Evolutionary conservation across 164 flowering plant genomes (phyloP).

Genomic region (Santalum album): DNA sequence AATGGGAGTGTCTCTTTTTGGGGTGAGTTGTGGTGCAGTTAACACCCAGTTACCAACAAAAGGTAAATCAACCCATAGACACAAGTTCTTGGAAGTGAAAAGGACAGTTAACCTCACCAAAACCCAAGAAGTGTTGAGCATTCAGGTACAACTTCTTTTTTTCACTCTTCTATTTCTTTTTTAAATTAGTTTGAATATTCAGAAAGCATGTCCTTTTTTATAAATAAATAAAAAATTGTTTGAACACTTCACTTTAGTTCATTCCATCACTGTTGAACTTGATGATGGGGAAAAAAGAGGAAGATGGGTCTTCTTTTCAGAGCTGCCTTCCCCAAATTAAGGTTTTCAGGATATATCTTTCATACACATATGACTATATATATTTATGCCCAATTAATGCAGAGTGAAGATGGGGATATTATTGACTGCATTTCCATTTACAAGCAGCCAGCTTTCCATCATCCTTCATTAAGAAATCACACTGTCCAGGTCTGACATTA

Average conservation of each 20-base stretch:
- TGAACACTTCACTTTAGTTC: too few species aligned
- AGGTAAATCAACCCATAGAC: background rate
- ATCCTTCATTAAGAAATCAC: slow-evolving; percentile 43
- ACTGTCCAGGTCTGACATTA: slow-evolving; percentile 34
- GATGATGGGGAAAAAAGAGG: too few species aligned
- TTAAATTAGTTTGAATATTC: too few species aligned
- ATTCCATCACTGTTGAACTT: too few species aligned
- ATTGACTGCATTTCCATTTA: slow-evolving; percentile 37
- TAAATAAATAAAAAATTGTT: too few species aligned
- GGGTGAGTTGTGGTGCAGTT: background rate
- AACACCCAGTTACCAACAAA: background rate
- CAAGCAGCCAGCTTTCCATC: slow-evolving; percentile 42
- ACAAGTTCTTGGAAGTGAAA: slow-evolving; percentile 7
- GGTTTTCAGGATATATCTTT: too few species aligned
- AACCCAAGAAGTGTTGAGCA: slow-evolving; percentile 20
- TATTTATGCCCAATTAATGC: background rate
- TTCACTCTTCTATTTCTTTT: too few species aligned
- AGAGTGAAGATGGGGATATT: slow-evolving; percentile 50
- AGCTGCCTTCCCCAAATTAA: too few species aligned
- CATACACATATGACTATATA: too few species aligned
- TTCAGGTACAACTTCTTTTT: slow-evolving; percentile 17
- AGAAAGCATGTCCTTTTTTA: too few species aligned
- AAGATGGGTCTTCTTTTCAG: too few species aligned
- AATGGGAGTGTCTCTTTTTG: slow-evolving; percentile 4
- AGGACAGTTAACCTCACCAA: slow-evolving; percentile 8